Percentiles rank a stretch among this genome's conserved stretches.
Evolutionary conservation across 2,329 filamentous ascomycete genomes (phyloP).

Genomic region (Sporothrix variecibatus): DNA sequence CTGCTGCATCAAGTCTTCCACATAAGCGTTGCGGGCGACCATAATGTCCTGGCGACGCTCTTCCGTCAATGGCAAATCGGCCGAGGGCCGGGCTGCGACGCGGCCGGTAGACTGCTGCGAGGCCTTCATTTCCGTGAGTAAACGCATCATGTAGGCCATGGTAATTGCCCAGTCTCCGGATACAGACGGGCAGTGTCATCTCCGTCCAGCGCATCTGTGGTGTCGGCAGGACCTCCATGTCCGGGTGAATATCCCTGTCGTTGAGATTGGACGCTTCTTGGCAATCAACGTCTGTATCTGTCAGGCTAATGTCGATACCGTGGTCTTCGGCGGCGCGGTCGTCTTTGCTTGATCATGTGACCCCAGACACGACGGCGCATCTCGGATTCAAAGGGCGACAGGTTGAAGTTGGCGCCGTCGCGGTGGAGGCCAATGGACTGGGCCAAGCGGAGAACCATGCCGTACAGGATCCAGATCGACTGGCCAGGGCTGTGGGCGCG

Average conservation of each 20-base stretch:
- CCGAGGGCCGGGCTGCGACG: neutral
- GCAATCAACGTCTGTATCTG: conserved; percentile 47
- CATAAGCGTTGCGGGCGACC: conserved; percentile 40
- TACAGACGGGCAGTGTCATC: conserved; percentile 54
- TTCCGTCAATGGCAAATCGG: conserved; percentile 23
- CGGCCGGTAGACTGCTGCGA: neutral
- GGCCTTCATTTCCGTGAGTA: conserved; percentile 42
- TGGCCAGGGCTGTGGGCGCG: conserved; percentile 30
- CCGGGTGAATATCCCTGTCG: conserved; percentile 49
- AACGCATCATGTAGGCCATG: conserved; percentile 43
- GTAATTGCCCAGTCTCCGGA: conserved; percentile 47
- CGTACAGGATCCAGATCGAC: conserved; percentile 31
- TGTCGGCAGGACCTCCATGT: conserved; percentile 46
- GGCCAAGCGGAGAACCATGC: conserved; percentile 31
- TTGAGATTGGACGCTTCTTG: conserved; percentile 56
- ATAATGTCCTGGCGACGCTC: conserved; percentile 26
- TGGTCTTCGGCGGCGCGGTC: conserved; percentile 53
- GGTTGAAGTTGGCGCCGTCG: conserved; percentile 41
- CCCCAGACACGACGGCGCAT: conserved; percentile 33
- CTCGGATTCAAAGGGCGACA: conserved; percentile 41
- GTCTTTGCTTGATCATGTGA: conserved; percentile 29
- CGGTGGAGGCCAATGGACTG: conserved; percentile 35
- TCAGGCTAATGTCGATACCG: conserved; percentile 38
- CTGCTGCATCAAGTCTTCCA: conserved; percentile 51
- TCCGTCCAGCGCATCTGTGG: conserved; percentile 53